Percentiles rank a stretch among this genome's conserved stretches.
Evolutionary conservation across 352 stramenopile species (phyloP).

Genomic region (Albugo candida): DNA sequence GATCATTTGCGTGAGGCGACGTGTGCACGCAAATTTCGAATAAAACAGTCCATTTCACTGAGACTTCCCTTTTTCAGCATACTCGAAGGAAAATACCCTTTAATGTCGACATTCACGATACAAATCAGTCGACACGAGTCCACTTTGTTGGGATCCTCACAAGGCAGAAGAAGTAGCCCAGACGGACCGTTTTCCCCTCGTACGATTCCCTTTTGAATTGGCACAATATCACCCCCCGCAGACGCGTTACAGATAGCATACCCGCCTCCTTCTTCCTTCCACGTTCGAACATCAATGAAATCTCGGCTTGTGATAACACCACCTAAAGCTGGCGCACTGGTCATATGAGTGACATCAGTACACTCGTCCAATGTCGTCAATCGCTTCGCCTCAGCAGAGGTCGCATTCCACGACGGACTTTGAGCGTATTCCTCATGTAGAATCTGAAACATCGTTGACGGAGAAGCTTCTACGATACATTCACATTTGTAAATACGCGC

Average conservation of each 20-base stretch:
- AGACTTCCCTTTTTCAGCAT: conserved; percentile 65
- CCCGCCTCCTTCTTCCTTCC: conserved; percentile 44
- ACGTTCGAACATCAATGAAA: conserved; percentile 62
- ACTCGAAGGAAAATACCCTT: conserved; percentile 61
- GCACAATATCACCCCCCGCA: conserved; percentile 49
- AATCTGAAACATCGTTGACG: conserved; percentile 59
- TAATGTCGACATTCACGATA: conserved; percentile 75
- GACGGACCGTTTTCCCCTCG: conserved; percentile 55
- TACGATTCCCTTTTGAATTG: conserved; percentile 46
- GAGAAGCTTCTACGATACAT: conserved; percentile 34
- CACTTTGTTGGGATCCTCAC: conserved; percentile 8
- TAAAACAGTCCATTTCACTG: conserved; percentile 54
- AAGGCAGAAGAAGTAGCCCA: conserved; percentile 48
- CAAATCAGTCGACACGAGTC: conserved; percentile 55
- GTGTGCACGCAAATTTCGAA: conserved; percentile 38
- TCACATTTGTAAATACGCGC: conserved; percentile 60
- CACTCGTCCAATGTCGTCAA: conserved; percentile 40
- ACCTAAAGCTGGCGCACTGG: conserved; percentile 35
- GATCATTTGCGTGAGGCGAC: too few species aligned
- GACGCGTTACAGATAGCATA: conserved; percentile 41
- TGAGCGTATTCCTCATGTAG: conserved; percentile 54
- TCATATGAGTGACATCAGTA: conserved; percentile 51
- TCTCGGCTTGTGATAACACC: conserved; percentile 66
- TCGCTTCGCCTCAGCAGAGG: conserved; percentile 53
- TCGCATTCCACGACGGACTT: conserved; percentile 46